Percentiles rank a stretch among this genome's conserved stretches.
phyloP scores from a whole-genome alignment of 2,329 filamentous ascomycete species.

The Calonectria pauciramosa region DNA sequence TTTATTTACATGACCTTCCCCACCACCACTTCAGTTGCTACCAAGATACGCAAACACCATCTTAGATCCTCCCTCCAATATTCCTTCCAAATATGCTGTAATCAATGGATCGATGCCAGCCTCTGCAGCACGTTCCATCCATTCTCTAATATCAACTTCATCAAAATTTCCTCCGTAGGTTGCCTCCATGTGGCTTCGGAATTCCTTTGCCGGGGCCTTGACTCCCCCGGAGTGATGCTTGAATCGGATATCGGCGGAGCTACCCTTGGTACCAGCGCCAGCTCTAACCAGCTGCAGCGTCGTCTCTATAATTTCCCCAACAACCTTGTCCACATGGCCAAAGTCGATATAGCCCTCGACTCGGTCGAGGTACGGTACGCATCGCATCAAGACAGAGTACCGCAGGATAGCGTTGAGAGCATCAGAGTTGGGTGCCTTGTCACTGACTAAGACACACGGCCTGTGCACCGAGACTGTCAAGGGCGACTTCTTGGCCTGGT shows the following conservation, averaged over 20 bases:
- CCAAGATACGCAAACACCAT: slow-evolving; percentile 33
- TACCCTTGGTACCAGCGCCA: neutral
- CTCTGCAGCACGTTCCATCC: slow-evolving; percentile 25
- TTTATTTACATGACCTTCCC: neutral
- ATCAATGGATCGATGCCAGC: slow-evolving; percentile 34
- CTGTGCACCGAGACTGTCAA: slow-evolving; percentile 45
- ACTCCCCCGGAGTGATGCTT: slow-evolving; percentile 31
- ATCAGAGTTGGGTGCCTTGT: slow-evolving; percentile 33
- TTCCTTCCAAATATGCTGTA: slow-evolving; percentile 32
- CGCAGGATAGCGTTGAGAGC: slow-evolving; percentile 31
- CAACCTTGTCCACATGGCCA: slow-evolving; percentile 20
- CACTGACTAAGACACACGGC: slow-evolving; percentile 38
- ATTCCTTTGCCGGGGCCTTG: slow-evolving; percentile 26
- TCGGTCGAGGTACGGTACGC: slow-evolving; percentile 24
- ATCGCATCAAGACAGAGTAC: slow-evolving; percentile 27
- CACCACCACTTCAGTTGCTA: neutral
- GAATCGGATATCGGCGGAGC: slow-evolving; percentile 8
- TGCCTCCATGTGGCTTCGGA: slow-evolving; percentile 28
- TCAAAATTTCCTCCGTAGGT: slow-evolving; percentile 27
- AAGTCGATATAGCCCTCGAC: slow-evolving; percentile 28
- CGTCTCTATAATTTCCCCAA: slow-evolving; percentile 18
- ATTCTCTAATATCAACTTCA: slow-evolving; percentile 23
- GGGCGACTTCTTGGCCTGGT: slow-evolving; percentile 25
- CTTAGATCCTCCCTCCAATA: slow-evolving; percentile 24
- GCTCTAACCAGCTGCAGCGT: slow-evolving; percentile 10